Base-by-base conservation (phyloP, 176 grass and related monocot species). In the Oryza meridionalis region DNA sequence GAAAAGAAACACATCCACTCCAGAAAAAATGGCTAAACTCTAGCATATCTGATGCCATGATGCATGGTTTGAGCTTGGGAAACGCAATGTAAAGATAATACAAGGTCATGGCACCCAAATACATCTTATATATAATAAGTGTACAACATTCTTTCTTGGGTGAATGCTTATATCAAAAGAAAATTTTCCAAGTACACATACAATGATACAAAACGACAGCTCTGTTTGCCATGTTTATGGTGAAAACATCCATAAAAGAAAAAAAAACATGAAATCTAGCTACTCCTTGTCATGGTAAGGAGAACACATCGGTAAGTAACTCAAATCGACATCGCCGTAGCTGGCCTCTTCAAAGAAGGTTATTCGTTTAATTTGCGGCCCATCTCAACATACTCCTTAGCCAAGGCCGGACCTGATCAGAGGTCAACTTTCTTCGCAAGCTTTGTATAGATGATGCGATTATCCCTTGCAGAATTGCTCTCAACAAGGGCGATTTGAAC, bases 401-500 rank as follows among this genome's bases (percentile, higher is more conserved):
- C 33, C 43, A 77, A 81, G 45, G 33, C 78, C 67, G 21, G 10
- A 45, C 47, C 37, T 74, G 11, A 72, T 88, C 66, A 91, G 43
- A 90, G 32, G n/a, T 91, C 87, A 45, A 70, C 81, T 46, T 91
- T 85, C 86, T 86, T 96, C 77, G 84, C 93, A 73, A 99, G 97
- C 66, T 92, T 99, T 22, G 81, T 80, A 77, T 99, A 99, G 40
- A 99, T 79, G 66, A 99, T 91, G 67, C 93, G 93, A 73, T 96
- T 90, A 74, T 99, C 93, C 84, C 97, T 96, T 55, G 86, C 81
- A 12, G 97, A 96, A 77, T 96, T 96, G 78, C 97, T 99, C 81
- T 99, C 97, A 45, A 89, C 55, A 85, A 96, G 88, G 79, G 97
- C 97, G 78, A 71, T 99, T 89, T 99, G 97, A 79, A 90, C 91